Base-by-base conservation (phyloP, 805 yeast genomes). In the Suhomyces emberorum region DNA sequence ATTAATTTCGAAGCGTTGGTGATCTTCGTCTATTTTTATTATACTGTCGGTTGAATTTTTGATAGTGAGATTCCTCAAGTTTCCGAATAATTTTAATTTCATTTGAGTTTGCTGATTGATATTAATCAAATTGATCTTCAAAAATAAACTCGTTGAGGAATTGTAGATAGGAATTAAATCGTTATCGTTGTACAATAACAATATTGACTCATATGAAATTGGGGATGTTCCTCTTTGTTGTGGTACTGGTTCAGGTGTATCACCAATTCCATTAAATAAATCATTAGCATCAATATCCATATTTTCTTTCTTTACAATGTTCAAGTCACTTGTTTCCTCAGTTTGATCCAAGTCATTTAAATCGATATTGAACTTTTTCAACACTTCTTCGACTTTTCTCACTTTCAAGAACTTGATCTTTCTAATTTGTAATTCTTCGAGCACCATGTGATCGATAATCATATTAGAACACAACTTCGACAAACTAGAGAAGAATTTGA, bases 391-490 rank as follows among this genome's bases (percentile, higher is more conserved):
- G 4, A 24, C 30, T n/a, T 38, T 34, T 8, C 34, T 35, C 11
- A 48, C 43, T 42, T 42, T 50, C 30, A 52, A 22, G 35, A 67
- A 61, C 25, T 54, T 51, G 34, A 77, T 67, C 0, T 65, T 62
- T 38, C 64, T 62, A 11, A 47, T 51, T 22, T 57, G 60, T 36
- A 76, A 57, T 43, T 76, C 81, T 44, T 72, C 76, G n/a, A 72
- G 57, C 6, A 76, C 63, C 62, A 76, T 60, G 42, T 76, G 76
- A 37, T 75, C 72, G 31, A 75, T 62, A 32, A 76, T 61, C 55
- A 63, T 61, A 17, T 73, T 72, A 1, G 77, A 70, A 21, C 79
- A 64, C 4, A 59, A 38, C 14, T 64, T 65, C 0, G 75, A 61
- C 20, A 76, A 53, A 7, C 59, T 57, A 22, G 58, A 48, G 43